Evolutionary conservation across 139 green algal genomes (phyloP), one percentile per base, ranked within the genome.

Genomic region (Volvox reticuliferus): DNA sequence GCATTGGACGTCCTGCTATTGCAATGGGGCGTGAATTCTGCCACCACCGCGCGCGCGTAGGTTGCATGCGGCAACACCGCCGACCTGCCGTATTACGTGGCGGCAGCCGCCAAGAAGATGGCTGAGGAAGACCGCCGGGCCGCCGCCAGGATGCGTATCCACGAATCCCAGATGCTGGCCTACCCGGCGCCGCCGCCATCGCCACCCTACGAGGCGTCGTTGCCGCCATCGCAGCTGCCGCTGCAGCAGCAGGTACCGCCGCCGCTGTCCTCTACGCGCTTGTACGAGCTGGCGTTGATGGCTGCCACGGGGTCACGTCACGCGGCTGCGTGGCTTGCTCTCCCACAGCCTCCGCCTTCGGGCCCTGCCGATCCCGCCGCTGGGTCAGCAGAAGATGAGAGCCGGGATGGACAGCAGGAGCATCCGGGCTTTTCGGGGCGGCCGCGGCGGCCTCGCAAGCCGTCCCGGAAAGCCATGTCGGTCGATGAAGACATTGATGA

Each of bases 21-120:
- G n/a, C n/a, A n/a, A n/a, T 55, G 44, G 44, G 5, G 44, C 5
- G 9, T 9, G 44, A 9, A 55, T 9, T 9, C 44, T 55, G 44
- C 44, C 44, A 55, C 44, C 44, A 55, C 44, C 44, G 44, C 44
- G 44, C 44, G 65, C 21, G 12, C 44, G 32, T 62, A 88, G 82
- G 82, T 62, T 24, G 69, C 84, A 2, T 50, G 69, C 69, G 84
- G 84, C 24, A 69, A 81, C 69, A 89, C 84, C 0, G 68, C 3
- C 26, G 84, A 89, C 65, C 33, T 88, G 65, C 82, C 82, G 19
- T 79, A 88, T 67, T 63, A 33, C 2, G 82, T 88, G 20, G 21
- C 63, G 6, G 17, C 62, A 1, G 82, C 82, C 14, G 68, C 68
- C 17, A 44, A 28, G 26, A 78, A 18, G 50, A 82, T 89, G 84